These are phyloP conservation scores for Aspergillus baeticus DNA, from an alignment of 495 filamentous ascomycete species.

Conservation along the genomic window DNA sequence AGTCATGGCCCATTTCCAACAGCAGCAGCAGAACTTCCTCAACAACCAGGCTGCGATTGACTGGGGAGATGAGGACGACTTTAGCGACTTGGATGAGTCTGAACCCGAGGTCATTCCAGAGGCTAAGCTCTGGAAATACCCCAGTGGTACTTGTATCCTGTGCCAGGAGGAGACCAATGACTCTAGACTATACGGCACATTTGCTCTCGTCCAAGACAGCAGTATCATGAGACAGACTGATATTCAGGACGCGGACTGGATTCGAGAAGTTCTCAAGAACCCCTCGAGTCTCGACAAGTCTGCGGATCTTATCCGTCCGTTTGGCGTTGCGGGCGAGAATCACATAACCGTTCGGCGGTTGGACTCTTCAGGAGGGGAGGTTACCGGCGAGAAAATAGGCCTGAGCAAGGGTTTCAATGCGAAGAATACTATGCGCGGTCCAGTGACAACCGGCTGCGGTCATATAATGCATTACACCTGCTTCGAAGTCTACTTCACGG, in stretches of 20 bases:
- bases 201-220: slow-evolving; percentile 85
- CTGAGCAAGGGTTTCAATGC: slow-evolving; percentile 87
- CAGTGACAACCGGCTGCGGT: slow-evolving; percentile 87
- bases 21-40: slow-evolving; percentile 93
- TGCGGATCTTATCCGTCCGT: slow-evolving; percentile 78
- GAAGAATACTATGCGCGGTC: slow-evolving; percentile 63
- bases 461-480: slow-evolving; percentile 99
- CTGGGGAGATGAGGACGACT: slow-evolving; percentile 72
- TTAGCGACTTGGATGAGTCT: slow-evolving; percentile 61
- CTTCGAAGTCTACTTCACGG: slow-evolving; percentile 85
- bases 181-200: slow-evolving; percentile 83
- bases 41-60: slow-evolving; percentile 80
- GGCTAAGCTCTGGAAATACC: slow-evolving; percentile 86
- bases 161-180: slow-evolving; percentile 97
- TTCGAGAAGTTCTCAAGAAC: slow-evolving; percentile 75
- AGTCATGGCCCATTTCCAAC: slow-evolving; percentile 96
- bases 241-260: slow-evolving; percentile 74
- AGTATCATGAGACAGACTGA: slow-evolving; percentile 84
- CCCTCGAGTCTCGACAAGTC: slow-evolving; percentile 80
- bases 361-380: slow-evolving; percentile 64
- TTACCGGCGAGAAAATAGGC: slow-evolving; percentile 72
- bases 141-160: slow-evolving; percentile 89
- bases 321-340: slow-evolving; percentile 87
- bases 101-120: slow-evolving; percentile 52
- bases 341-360: slow-evolving; percentile 71